These are phyloP conservation scores for Capronia epimyces DNA, from an alignment of 2,329 filamentous ascomycete species.

Conservation along the genomic window DNA sequence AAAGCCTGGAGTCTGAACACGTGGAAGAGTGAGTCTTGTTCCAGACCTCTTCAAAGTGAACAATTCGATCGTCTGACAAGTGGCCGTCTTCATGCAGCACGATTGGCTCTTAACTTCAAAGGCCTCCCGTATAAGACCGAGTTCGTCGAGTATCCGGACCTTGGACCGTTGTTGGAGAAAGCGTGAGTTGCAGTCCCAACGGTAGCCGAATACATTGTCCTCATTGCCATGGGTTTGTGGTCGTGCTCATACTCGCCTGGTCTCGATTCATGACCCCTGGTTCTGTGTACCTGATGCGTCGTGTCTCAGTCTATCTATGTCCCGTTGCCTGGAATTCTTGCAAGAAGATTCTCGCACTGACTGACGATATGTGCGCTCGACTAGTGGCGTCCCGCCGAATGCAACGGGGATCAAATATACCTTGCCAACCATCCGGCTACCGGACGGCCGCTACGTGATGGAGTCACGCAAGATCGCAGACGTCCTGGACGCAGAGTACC, in stretches of 20 bases:
- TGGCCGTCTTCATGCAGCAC: conserved; percentile 44
- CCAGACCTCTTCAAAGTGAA: background rate
- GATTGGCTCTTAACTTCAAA: conserved; percentile 64
- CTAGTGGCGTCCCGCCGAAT: conserved; percentile 45
- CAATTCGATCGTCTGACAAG: background rate
- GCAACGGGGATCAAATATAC: conserved; percentile 44
- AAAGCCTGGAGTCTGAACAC: conserved; percentile 62
- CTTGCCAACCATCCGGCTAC: conserved; percentile 52
- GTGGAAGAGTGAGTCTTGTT: conserved; percentile 57
- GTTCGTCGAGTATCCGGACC: conserved; percentile 65
- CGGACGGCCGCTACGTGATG: conserved; percentile 57
- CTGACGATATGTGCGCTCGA: too few relatives aligned
- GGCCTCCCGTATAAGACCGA: conserved; percentile 60
- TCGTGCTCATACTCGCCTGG: too few relatives aligned
- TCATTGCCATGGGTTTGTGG: background rate
- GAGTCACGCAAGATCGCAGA: conserved; percentile 58
- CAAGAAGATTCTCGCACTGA: too few relatives aligned
- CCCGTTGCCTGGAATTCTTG: too few relatives aligned
- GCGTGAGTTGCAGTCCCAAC: conserved; percentile 32
- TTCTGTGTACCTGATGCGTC: too few relatives aligned
- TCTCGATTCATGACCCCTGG: background rate
- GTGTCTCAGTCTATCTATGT: too few relatives aligned
- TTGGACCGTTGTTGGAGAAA: conserved; percentile 52
- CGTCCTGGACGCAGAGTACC: conserved; percentile 55
- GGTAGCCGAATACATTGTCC: background rate